Base-by-base conservation (phyloP, 352 stramenopile species). In the Achlya hypogyna region DNA sequence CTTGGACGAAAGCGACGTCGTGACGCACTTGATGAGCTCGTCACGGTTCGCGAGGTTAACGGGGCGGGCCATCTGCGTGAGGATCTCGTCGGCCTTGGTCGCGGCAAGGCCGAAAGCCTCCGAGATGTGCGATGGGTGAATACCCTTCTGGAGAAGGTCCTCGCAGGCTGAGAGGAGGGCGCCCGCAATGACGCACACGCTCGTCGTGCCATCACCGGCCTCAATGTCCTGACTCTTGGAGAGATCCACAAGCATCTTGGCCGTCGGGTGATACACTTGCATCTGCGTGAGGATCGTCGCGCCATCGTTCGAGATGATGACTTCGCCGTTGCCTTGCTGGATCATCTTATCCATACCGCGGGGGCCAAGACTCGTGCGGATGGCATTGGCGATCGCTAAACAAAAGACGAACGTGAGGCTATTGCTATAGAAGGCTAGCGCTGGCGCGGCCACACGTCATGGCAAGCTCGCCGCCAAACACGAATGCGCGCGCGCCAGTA, bases 281-380 rank as follows among this genome's bases (percentile, higher is more conserved):
- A 99, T 99, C 74, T 99, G 96, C 69, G 81, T 96, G 23, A 99
- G 74, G 76, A 99, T 99, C 12, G 97, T 99, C n/a, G 97, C 97
- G 53, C 97, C 97, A 75, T 99, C 97, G 79, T 99, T 99, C 42
- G 93, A 98, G 72, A 99, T 99, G 54, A 99, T 88, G 49, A 99
- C 97, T 73, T 99, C 97, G 56, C 96, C 97, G 71, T 98, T 94
- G 62, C 88, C 86, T 58, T 97, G 87, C 76, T 98, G 91, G 75
- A 99, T 98, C 80, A 99, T 98, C 85, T 99, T 99, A 87, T 99
- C 97, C 96, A 99, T 99, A 51, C 97, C 97, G 23, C 96, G 88
- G 10, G 97, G 97, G 0, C 97, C 97, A 25, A 99, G 82, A 64
- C 91, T 98, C 65, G 97, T 99, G 63, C 96, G 90, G 71, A 99